phyloP scores from a whole-genome alignment of 306 rosid genomes.

The Rubus idaeus region DNA sequence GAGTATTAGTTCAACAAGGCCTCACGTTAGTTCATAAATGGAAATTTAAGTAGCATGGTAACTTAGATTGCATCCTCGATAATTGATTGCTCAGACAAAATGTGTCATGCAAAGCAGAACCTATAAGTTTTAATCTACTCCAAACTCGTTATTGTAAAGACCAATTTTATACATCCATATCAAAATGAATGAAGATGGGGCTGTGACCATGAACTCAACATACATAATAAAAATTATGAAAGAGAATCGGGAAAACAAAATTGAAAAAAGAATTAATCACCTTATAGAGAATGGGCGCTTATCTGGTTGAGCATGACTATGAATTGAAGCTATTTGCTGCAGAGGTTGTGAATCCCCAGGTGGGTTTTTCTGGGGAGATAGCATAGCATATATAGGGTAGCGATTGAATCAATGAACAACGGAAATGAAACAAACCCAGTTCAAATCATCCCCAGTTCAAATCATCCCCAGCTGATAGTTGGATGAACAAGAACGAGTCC shows the following conservation, averaged over 20 bases:
- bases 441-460: conserved; percentile 4
- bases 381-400: conserved; percentile 22
- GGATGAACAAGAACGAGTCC: too few relatives aligned
- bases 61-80: not conserved
- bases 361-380: conserved; percentile 42
- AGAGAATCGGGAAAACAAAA: not conserved
- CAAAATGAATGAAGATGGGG: not conserved
- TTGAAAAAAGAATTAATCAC: conserved; percentile 13
- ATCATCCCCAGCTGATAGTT: not conserved
- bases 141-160: too few relatives aligned
- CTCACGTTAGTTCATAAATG: not conserved
- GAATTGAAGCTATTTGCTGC: conserved; percentile 28
- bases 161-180: too few relatives aligned
- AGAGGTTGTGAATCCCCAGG: conserved; percentile 31
- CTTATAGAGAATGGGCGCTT: conserved; percentile 52
- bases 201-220: not conserved
- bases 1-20: too few relatives aligned
- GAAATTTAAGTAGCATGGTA: not conserved
- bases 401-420: conserved; percentile 7
- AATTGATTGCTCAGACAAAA: not conserved
- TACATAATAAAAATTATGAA: not conserved
- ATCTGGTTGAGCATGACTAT: conserved; percentile 23
- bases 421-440: conserved; percentile 26
- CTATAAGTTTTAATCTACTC: not conserved
- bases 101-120: conserved; percentile 1